phyloP scores from a whole-genome alignment of 306 rosid species.

The Inga laurina region DNA sequence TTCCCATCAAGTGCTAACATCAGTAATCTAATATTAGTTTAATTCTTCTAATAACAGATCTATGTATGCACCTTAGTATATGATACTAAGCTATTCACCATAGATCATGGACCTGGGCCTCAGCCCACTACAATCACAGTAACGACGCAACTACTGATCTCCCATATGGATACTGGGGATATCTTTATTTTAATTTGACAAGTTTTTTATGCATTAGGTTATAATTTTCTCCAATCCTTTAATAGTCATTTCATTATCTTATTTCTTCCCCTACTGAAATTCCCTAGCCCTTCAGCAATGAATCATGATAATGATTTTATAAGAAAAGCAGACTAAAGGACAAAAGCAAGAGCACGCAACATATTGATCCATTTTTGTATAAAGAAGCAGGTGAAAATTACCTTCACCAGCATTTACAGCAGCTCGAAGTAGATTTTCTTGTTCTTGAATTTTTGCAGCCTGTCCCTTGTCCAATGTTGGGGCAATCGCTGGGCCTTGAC shows the following conservation, averaged over 20 bases:
- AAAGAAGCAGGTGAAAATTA: constrained; percentile 24
- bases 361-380: background rate
- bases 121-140: background rate
- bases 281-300: background rate
- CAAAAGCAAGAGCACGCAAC: background rate
- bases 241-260: background rate
- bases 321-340: background rate
- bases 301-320: background rate
- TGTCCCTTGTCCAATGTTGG: constrained; percentile 92
- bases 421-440: constrained; percentile 85
- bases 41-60: background rate
- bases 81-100: background rate
- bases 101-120: background rate
- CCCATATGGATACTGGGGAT: background rate
- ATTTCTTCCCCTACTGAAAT: background rate
- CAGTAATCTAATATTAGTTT: background rate
- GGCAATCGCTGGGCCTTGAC: constrained; percentile 76
- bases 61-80: background rate
- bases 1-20: background rate
- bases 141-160: background rate
- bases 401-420: constrained; percentile 88
- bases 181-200: background rate
- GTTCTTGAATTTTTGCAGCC: constrained; percentile 95
- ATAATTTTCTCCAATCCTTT: background rate
- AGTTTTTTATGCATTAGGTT: background rate